Base-by-base conservation (phyloP, 305 asterid species). In the Fraxinus velutina region DNA sequence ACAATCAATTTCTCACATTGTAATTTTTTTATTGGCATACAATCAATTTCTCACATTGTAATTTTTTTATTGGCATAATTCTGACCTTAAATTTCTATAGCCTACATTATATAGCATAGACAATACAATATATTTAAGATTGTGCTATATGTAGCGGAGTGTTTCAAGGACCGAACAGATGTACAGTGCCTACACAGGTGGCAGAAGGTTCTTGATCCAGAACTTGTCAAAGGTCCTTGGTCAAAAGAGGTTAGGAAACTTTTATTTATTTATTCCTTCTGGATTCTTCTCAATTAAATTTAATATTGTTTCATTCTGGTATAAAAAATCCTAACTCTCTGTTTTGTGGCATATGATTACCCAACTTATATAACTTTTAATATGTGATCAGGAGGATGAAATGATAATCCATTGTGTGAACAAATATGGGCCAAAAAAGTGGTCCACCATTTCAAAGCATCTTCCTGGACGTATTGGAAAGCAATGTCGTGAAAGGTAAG, bases 141-240 rank as follows among this genome's bases (percentile, higher is more conserved):
- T 76, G 57, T 84, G 42, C 85, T 82, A 52, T 84, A 77, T 87
- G 74, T 80, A 96, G 99, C 98, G 88, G 98, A 93, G 89, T 93
- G 97, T 86, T 94, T 96, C 90, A 93, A 92, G 91, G 99, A 94
- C 83, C 92, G 98, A 77, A 93, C 98, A 62, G 98, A 94, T 93
- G 98, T 94, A 71, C 98, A 96, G 88, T 96, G 99, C 90, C 87
- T 96, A 75, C 99, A 96, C 87, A 89, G 99, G 89, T 96, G 99
- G 99, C 99, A 96, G 90, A 96, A 96, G 89, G 98, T 96, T 89
- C 97, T 96, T 77, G 93, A 96, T 89, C 99, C 98, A 27, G 98
- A 96, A 55, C 99, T 96, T 86, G 97, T 96, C 77, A 96, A 96
- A 92, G 99, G 99, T 86, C 99, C 99, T 74, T 96, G 99, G 99